Conservation (phyloP, 2,329 filamentous ascomycete genomes). For the Sporothrix pseudoabietina region DNA sequence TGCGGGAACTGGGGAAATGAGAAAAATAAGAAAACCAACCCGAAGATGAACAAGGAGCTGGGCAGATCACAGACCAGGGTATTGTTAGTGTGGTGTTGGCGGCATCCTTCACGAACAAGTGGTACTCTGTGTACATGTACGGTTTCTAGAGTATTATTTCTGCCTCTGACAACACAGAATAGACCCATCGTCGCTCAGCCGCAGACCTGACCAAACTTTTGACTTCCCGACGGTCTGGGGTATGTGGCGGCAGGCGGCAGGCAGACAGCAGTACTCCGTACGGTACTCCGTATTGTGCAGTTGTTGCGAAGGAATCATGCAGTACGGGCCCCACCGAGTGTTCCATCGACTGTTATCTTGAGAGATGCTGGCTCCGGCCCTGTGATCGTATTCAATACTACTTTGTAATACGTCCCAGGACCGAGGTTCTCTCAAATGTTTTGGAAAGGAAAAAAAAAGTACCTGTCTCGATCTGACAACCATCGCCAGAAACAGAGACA, state of each 20-base stretch:
- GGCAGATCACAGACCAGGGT: not conserved
- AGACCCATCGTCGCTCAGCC: slow-evolving; percentile 16
- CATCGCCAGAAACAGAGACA: not conserved
- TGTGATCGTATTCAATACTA: not conserved
- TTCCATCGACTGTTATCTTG: not conserved
- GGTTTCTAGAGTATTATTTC: not conserved
- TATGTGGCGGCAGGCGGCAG: not conserved
- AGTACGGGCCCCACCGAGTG: not conserved
- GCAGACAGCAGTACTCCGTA: no score
- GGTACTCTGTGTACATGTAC: no score
- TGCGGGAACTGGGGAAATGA: slow-evolving; percentile 19
- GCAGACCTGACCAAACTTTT: not conserved
- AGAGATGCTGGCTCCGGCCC: not conserved
- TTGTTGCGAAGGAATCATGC: not conserved
- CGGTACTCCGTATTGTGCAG: no score
- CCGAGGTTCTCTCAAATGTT: not conserved
- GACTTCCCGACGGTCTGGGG: not conserved
- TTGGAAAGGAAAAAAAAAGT: not conserved
- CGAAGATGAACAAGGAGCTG: slow-evolving; percentile 10
- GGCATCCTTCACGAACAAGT: not conserved
- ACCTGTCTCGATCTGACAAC: not conserved
- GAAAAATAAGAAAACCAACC: not conserved
- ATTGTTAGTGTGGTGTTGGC: not conserved
- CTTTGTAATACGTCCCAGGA: not conserved
- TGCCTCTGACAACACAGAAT: slow-evolving; percentile 8